A percentile compares a stretch with the other conserved stretches of the same genome.
Conservation (phyloP, 768 basidiomycete genomes). For the Termitomyces bulborhizus region DNA sequence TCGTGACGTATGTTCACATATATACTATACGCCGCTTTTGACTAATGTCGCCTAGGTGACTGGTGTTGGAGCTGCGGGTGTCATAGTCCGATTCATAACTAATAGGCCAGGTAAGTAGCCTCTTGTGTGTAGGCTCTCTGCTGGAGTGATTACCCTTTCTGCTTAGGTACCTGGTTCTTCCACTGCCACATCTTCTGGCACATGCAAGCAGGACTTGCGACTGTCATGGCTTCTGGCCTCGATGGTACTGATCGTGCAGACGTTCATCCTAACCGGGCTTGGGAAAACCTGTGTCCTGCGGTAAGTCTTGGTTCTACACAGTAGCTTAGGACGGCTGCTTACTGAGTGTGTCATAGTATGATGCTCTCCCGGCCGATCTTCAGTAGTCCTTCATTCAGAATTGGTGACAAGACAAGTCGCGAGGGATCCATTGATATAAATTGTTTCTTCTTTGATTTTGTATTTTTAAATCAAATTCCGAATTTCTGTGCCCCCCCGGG, state of each 20-base stretch:
- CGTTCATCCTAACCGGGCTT: constrained; percentile 10
- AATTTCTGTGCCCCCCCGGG: too few relatives aligned
- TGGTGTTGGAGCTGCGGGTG: constrained; percentile 13
- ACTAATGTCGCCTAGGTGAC: constrained; percentile 8
- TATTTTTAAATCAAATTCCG: too few relatives aligned
- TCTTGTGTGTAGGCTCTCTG: not conserved
- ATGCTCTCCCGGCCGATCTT: constrained; percentile 1
- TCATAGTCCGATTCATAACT: constrained; percentile 45
- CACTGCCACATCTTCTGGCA: constrained; percentile 23
- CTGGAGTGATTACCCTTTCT: not conserved
- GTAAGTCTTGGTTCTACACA: not conserved
- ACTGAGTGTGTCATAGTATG: not conserved
- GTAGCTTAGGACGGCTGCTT: not conserved
- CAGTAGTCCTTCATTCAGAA: not conserved
- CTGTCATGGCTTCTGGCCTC: constrained; percentile 12
- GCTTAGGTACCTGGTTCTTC: constrained; percentile 23
- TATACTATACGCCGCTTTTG: not conserved
- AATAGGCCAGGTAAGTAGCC: constrained; percentile 40
- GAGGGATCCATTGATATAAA: not conserved
- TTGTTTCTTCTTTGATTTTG: too few relatives aligned
- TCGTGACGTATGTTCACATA: constrained; percentile 15
- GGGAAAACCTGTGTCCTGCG: constrained; percentile 15
- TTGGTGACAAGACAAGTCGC: not conserved
- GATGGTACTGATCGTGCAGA: constrained; percentile 5
- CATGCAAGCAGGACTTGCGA: constrained; percentile 16